Conservation (phyloP, 2,329 filamentous ascomycete genomes). For the Decorospora gaudefroyi region DNA sequence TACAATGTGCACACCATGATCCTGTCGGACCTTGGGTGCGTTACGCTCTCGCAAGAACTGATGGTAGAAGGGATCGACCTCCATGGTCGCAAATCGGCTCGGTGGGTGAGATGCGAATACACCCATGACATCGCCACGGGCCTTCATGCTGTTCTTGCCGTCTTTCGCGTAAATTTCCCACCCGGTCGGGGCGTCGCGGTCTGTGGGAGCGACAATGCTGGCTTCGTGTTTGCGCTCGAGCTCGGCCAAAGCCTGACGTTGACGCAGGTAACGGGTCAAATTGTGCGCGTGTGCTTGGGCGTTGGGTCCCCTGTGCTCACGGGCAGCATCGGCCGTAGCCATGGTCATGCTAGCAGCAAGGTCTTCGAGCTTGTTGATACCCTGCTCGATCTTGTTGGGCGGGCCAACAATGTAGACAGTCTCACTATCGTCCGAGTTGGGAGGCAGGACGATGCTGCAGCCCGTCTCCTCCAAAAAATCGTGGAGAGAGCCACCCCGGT, state of each 20-base stretch:
- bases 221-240: slow-evolving; percentile 80
- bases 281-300: slow-evolving; percentile 80
- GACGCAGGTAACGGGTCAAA: slow-evolving; percentile 83
- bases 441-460: slow-evolving; percentile 81
- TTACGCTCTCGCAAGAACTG: slow-evolving; percentile 69
- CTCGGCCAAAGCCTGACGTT: slow-evolving; percentile 78
- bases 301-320: slow-evolving; percentile 75
- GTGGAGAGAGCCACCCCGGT: slow-evolving; percentile 76
- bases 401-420: slow-evolving; percentile 84
- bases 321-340: slow-evolving; percentile 79
- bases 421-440: slow-evolving; percentile 76
- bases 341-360: slow-evolving; percentile 85
- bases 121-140: slow-evolving; percentile 73
- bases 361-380: slow-evolving; percentile 82
- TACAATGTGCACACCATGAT: slow-evolving; percentile 74
- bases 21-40: slow-evolving; percentile 65
- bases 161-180: slow-evolving; percentile 91
- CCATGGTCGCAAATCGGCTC: slow-evolving; percentile 67
- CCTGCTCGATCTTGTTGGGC: slow-evolving; percentile 70
- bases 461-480: slow-evolving; percentile 90
- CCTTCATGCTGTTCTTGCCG: slow-evolving; percentile 78
- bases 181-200: slow-evolving; percentile 69
- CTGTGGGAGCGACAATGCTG: slow-evolving; percentile 81
- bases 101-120: slow-evolving; percentile 76
- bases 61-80: slow-evolving; percentile 80